Evolutionary conservation across 371 early-diverging fungal genomes (phyloP).

Genomic region (Mycotypha africana): DNA sequence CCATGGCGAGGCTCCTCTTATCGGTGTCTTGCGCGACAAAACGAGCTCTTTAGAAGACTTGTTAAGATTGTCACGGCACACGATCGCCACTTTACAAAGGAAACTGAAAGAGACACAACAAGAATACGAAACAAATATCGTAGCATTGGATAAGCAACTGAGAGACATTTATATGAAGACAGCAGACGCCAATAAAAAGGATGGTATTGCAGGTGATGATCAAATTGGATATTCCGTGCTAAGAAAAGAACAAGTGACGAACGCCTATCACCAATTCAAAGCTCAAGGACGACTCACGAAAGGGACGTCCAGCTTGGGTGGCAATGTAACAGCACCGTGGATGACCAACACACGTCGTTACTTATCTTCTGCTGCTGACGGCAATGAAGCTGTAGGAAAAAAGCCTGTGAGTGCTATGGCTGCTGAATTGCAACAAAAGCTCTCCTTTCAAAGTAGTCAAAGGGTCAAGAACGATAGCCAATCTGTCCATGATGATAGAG

Average conservation of each 20-base stretch:
- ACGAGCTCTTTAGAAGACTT: conserved; percentile 74
- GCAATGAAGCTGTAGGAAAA: too few species aligned
- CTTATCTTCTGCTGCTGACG: too few species aligned
- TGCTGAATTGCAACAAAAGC: conserved; percentile 27
- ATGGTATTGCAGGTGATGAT: conserved; percentile 37
- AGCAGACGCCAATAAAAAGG: conserved; percentile 43
- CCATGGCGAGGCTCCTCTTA: too few species aligned
- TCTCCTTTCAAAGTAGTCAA: conserved; percentile 15
- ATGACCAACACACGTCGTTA: conserved; percentile 30
- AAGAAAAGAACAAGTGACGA: conserved; percentile 26
- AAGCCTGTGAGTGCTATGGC: conserved; percentile 34
- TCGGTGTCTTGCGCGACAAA: conserved; percentile 71
- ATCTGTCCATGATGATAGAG: too few species aligned
- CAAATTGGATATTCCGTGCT: conserved; percentile 19
- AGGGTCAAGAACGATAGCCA: too few species aligned
- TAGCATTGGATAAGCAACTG: conserved; percentile 65
- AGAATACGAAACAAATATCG: conserved; percentile 62
- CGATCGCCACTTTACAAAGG: conserved; percentile 69
- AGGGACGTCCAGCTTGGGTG: too few species aligned
- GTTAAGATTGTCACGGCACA: conserved; percentile 74
- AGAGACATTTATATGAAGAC: conserved; percentile 60
- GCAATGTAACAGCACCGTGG: too few species aligned
- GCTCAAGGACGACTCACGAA: too few species aligned
- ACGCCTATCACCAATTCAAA: conserved; percentile 35
- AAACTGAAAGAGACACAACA: conserved; percentile 64